phyloP scores from a whole-genome alignment of 129 eudicot genomes.

The Dittrichia graveolens region DNA sequence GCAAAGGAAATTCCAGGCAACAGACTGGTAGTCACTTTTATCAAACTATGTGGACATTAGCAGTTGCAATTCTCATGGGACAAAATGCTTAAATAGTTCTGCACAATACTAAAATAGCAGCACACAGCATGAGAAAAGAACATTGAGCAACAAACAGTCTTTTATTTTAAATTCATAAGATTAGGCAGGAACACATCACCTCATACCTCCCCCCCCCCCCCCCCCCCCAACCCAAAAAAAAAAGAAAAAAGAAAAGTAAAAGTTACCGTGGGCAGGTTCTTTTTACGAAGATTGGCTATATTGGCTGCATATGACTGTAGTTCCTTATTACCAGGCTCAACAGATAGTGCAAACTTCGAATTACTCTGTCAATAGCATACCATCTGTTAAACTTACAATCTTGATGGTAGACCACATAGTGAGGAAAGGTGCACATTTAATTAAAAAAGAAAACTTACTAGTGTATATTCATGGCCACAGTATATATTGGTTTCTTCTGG shows the following conservation, averaged over 20 bases:
- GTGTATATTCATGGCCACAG: conserved; percentile 92
- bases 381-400: conserved; percentile 9
- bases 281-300: conserved; percentile 62
- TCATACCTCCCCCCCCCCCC: not conserved
- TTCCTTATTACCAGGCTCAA: conserved; percentile 81
- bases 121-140: not conserved
- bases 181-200: not conserved
- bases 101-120: not conserved
- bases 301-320: conserved; percentile 75
- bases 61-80: not conserved
- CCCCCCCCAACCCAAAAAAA: no score
- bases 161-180: not conserved
- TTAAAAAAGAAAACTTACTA: conserved; percentile 52
- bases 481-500: conserved; percentile 87
- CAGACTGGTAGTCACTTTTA: conserved; percentile 3
- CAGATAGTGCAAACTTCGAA: conserved; percentile 85
- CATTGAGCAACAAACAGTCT: not conserved
- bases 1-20: not conserved
- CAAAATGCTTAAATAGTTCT: not conserved
- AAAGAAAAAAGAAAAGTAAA: conserved; percentile 1
- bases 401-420: conserved; percentile 17
- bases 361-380: conserved; percentile 63
- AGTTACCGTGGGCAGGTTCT: conserved; percentile 89
- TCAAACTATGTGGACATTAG: not conserved
- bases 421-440: conserved; percentile 18